phyloP scores from a whole-genome alignment of 2,329 filamentous ascomycete genomes.

The Epichloe sibirici region DNA sequence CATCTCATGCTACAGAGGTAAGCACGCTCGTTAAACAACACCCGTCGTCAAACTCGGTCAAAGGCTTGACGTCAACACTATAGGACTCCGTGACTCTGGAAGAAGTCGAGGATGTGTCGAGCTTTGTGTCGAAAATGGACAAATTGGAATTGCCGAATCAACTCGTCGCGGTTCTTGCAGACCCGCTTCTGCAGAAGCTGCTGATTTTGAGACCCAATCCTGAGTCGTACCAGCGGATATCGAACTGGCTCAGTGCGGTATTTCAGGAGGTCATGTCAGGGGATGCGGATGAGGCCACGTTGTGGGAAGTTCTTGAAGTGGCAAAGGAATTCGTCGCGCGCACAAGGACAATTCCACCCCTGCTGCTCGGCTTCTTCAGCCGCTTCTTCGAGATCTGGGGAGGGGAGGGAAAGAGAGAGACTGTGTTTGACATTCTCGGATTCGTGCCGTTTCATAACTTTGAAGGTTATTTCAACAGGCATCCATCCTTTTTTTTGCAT shows the following conservation, averaged over 20 bases:
- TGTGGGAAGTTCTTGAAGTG: constrained; percentile 42
- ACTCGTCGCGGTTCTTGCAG: constrained; percentile 61
- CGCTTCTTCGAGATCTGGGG: constrained; percentile 50
- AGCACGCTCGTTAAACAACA: constrained; percentile 8
- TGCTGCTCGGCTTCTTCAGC: constrained; percentile 36
- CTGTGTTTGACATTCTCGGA: constrained; percentile 46
- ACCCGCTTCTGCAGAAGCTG: constrained; percentile 69
- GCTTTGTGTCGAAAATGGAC: constrained; percentile 62
- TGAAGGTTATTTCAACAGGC: constrained; percentile 33
- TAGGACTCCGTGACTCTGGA: constrained; percentile 57
- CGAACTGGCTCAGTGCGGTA: constrained; percentile 46
- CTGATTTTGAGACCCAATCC: constrained; percentile 49
- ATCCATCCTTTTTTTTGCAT: background rate
- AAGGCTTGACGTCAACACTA: background rate
- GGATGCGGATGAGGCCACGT: constrained; percentile 32
- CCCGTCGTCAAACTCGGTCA: too few relatives aligned
- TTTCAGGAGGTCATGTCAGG: constrained; percentile 43
- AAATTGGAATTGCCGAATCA: constrained; percentile 74
- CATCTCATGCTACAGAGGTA: constrained; percentile 58
- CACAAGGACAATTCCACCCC: constrained; percentile 39
- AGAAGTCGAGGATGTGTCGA: constrained; percentile 59
- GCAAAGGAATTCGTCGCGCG: constrained; percentile 43
- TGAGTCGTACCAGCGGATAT: constrained; percentile 37
- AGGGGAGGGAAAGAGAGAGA: constrained; percentile 38
- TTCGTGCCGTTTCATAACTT: constrained; percentile 44